Conservation (phyloP, 2,329 filamentous ascomycete species). For the Penicillium oxalicum region DNA sequence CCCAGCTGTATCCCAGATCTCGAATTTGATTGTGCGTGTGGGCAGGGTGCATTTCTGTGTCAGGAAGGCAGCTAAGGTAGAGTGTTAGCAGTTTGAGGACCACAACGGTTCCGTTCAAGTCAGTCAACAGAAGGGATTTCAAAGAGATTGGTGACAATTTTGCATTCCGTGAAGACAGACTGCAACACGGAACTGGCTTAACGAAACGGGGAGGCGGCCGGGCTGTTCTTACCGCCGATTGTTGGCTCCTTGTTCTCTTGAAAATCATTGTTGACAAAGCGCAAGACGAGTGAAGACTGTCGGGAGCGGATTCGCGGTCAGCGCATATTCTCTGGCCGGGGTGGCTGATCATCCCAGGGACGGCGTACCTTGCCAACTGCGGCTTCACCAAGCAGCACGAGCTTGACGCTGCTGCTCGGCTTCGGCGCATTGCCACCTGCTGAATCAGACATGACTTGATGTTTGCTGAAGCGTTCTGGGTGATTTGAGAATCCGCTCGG, state of each 20-base stretch:
- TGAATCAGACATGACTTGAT: slow-evolving; percentile 61
- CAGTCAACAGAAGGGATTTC: too few relatives aligned
- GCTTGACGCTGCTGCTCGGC: slow-evolving; percentile 99
- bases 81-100: slow-evolving; percentile 12
- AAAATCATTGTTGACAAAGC: slow-evolving; percentile 99
- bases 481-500: background rate
- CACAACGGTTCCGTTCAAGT: too few relatives aligned
- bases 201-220: too few relatives aligned
- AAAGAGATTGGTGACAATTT: too few relatives aligned
- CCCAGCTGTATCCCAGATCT: slow-evolving; percentile 97
- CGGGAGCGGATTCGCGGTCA: slow-evolving; percentile 5
- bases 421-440: slow-evolving; percentile 65
- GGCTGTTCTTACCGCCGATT: slow-evolving; percentile 68
- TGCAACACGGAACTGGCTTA: background rate
- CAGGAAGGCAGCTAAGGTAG: slow-evolving; percentile 73
- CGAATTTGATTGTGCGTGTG: slow-evolving; percentile 69
- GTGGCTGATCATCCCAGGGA: too few relatives aligned
- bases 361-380: slow-evolving; percentile 86
- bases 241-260: slow-evolving; percentile 99
- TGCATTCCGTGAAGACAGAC: background rate
- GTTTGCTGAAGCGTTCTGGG: too few relatives aligned
- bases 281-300: slow-evolving; percentile 91
- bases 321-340: slow-evolving; percentile 5
- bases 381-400: slow-evolving; percentile 93
- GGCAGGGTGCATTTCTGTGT: slow-evolving; percentile 98